phyloP scores from a whole-genome alignment of 495 filamentous ascomycete genomes.

The Cercophora samala region DNA sequence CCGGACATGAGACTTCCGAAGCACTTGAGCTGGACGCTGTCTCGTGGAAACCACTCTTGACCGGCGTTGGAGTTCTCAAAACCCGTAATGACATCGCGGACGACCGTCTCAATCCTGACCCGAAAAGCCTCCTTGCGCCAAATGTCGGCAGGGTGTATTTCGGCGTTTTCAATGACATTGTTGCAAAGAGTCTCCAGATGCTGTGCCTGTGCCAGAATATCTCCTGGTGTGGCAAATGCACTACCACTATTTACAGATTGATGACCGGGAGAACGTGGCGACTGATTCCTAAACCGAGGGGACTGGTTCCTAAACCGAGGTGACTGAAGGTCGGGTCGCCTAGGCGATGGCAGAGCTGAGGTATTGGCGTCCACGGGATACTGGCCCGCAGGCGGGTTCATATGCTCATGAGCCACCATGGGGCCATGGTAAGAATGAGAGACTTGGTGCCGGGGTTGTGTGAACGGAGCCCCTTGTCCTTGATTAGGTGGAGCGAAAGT shows the following conservation, averaged over 20 bases:
- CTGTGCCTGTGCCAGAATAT: conserved; percentile 30
- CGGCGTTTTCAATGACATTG: conserved; percentile 40
- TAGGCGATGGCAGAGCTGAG: not conserved
- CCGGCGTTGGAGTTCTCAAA: conserved; percentile 44
- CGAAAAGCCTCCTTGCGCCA: conserved; percentile 63
- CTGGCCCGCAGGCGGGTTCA: not conserved
- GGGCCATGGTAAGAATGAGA: conserved; percentile 33
- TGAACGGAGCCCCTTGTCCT: conserved; percentile 11
- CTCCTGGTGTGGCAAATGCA: not conserved
- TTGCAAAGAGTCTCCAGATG: conserved; percentile 47
- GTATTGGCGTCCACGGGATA: not conserved
- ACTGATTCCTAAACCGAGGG: not conserved
- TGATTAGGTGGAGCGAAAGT: conserved; percentile 25
- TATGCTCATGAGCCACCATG: conserved; percentile 13
- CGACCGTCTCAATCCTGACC: conserved; percentile 52
- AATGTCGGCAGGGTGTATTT: conserved; percentile 53
- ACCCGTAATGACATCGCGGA: conserved; percentile 49
- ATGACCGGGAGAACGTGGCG: not conserved
- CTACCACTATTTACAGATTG: not conserved
- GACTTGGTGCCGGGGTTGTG: conserved; percentile 27
- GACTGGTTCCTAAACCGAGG: not conserved
- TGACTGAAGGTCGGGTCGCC: not conserved
- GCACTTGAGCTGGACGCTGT: conserved; percentile 57
- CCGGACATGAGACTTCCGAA: conserved; percentile 73
- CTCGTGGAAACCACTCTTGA: conserved; percentile 40